A percentile compares a stretch with the other conserved stretches of the same genome.
These are phyloP conservation scores for Penicillium tannophilum DNA, from an alignment of 495 filamentous ascomycete genomes.

Conservation along the genomic window DNA sequence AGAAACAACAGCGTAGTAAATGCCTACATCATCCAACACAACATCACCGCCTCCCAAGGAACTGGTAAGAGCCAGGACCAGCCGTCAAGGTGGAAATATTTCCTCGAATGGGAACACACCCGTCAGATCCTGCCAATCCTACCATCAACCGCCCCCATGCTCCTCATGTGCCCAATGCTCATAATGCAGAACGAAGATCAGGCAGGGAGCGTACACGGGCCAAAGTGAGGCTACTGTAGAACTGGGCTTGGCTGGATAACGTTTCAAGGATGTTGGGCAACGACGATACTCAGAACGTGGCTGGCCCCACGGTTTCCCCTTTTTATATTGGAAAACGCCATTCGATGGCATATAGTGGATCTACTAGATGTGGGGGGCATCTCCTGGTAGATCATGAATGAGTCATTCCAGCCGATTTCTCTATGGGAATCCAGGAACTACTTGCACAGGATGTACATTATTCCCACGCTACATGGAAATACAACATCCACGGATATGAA, in stretches of 20 bases:
- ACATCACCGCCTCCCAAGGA: background rate
- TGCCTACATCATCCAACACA: background rate
- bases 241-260: slow-evolving; percentile 9
- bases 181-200: slow-evolving; percentile 17
- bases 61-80: background rate
- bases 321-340: background rate
- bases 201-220: slow-evolving; percentile 15
- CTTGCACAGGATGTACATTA: background rate
- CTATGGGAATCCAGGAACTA: background rate
- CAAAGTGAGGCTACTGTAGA: slow-evolving; percentile 26
- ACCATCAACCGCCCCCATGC: background rate
- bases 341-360: background rate
- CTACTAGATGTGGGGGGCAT: background rate
- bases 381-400: slow-evolving; percentile 1
- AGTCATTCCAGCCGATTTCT: slow-evolving; percentile 4
- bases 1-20: background rate
- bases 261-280: slow-evolving; percentile 25
- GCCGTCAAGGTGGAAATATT: slow-evolving; percentile 7
- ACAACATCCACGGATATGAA: background rate
- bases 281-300: slow-evolving; percentile 11
- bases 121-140: slow-evolving; percentile 8
- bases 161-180: slow-evolving; percentile 22
- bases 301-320: slow-evolving; percentile 9
- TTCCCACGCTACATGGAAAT: background rate
- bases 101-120: slow-evolving; percentile 12